These are phyloP conservation scores for Sclerotiophoma versabilis DNA, from an alignment of 2,329 filamentous ascomycete genomes.

Conservation along the genomic window DNA sequence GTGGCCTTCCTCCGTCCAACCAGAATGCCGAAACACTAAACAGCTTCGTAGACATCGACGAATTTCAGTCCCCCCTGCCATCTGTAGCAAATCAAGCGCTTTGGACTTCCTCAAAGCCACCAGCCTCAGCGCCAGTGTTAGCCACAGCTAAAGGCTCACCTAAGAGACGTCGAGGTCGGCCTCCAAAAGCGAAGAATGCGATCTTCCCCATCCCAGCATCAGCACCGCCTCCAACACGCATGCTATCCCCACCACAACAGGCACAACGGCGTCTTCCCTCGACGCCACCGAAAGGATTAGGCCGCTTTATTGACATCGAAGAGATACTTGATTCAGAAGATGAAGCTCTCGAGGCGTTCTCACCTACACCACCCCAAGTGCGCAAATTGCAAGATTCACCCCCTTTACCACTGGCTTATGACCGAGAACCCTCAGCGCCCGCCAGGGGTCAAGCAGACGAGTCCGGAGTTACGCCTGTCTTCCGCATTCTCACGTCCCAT, in stretches of 20 bases:
- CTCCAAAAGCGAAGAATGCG: constrained; percentile 25
- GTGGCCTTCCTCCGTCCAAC: constrained; percentile 36
- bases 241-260: neutral
- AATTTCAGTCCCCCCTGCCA: constrained; percentile 30
- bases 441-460: neutral
- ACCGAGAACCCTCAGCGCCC: neutral
- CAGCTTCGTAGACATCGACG: constrained; percentile 38
- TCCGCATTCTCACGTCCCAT: constrained; percentile 22
- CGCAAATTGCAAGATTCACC: constrained; percentile 23
- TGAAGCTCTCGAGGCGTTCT: constrained; percentile 36
- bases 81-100: constrained; percentile 9
- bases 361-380: constrained; percentile 45
- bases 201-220: constrained; percentile 11
- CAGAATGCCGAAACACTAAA: constrained; percentile 29
- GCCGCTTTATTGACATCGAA: constrained; percentile 45
- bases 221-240: constrained; percentile 9
- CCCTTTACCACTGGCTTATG: constrained; percentile 24
- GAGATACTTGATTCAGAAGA: constrained; percentile 52
- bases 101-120: neutral
- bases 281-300: constrained; percentile 27
- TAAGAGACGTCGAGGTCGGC: constrained; percentile 32
- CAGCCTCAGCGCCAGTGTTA: neutral
- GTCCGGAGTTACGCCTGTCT: constrained; percentile 12
- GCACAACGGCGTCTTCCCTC: neutral
- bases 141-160: constrained; percentile 13